Percentiles rank a stretch among this genome's conserved stretches.
Evolutionary conservation across 768 basidiomycete species (phyloP).

Genomic region (Amanita rimosa): DNA sequence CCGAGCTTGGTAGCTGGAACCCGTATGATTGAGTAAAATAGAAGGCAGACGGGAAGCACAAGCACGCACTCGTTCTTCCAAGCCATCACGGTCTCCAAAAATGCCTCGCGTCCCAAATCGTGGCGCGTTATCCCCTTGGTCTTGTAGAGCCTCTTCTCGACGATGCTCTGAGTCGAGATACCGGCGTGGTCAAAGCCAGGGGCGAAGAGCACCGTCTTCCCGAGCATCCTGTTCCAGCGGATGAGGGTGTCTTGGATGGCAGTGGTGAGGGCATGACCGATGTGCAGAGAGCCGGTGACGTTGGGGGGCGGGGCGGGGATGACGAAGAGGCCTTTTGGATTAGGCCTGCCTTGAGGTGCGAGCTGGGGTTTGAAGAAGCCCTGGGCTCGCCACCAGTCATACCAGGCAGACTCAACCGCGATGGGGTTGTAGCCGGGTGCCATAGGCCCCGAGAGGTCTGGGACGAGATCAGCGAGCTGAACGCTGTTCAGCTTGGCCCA

Average conservation of each 20-base stretch:
- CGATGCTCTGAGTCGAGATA: slow-evolving; percentile 96
- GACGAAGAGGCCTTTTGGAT: slow-evolving; percentile 65
- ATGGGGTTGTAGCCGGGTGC: slow-evolving; percentile 91
- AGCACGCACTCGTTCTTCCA: slow-evolving; percentile 99
- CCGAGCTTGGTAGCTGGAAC: slow-evolving; percentile 72
- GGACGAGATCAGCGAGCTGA: neutral
- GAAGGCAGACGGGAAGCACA: slow-evolving; percentile 17
- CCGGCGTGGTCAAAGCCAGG: slow-evolving; percentile 99
- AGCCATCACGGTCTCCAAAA: slow-evolving; percentile 82
- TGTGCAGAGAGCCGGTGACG: slow-evolving; percentile 91
- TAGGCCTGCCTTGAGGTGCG: slow-evolving; percentile 29
- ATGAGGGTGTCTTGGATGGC: slow-evolving; percentile 86
- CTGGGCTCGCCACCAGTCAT: slow-evolving; percentile 92
- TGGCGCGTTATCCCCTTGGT: slow-evolving; percentile 73
- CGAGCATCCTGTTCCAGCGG: slow-evolving; percentile 96
- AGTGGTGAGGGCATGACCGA: slow-evolving; percentile 87
- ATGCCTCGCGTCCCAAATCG: slow-evolving; percentile 89
- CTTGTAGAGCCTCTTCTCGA: slow-evolving; percentile 88
- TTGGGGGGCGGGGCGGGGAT: slow-evolving; percentile 92
- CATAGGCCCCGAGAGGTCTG: slow-evolving; percentile 85
- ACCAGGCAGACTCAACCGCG: slow-evolving; percentile 92
- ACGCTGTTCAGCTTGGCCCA: neutral
- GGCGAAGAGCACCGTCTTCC: slow-evolving; percentile 78
- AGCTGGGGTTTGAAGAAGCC: slow-evolving; percentile 83
- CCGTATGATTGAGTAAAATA: neutral